Conservation (phyloP, 2,329 filamentous ascomycete species). For the Paramyrothecium roridum region DNA sequence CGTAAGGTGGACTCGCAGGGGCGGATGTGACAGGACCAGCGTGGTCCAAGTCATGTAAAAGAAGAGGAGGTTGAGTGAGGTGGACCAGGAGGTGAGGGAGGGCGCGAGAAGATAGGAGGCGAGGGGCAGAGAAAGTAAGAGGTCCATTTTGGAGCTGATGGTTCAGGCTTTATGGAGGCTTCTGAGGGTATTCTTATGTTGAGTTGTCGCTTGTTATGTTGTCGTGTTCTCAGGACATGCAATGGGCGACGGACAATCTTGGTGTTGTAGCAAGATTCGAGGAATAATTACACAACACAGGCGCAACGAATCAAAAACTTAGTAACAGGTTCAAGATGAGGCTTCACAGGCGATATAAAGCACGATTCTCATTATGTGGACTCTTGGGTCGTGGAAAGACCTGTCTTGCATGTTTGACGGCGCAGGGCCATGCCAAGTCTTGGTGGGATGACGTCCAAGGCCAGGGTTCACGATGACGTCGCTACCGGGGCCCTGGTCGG, state of each 20-base stretch:
- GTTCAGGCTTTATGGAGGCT: not conserved
- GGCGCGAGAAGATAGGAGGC: constrained; percentile 65
- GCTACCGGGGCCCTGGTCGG: not conserved
- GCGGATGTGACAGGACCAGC: constrained; percentile 72
- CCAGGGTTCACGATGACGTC: not conserved
- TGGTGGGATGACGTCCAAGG: not conserved
- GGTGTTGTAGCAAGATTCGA: no score
- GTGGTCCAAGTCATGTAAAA: constrained; percentile 91
- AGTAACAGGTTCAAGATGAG: no score
- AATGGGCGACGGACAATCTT: no score
- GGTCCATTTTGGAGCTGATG: constrained; percentile 45
- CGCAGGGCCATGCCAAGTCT: not conserved
- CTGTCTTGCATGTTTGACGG: not conserved
- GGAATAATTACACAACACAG: no score
- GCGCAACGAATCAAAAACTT: no score
- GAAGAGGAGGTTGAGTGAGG: constrained; percentile 80
- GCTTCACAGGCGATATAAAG: no score
- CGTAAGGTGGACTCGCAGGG: constrained; percentile 71
- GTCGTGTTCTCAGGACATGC: no score
- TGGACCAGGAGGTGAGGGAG: constrained; percentile 65
- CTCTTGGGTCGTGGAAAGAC: no score
- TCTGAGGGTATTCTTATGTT: no score
- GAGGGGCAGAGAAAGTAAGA: constrained; percentile 70
- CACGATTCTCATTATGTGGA: no score
- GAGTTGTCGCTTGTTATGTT: no score